Percentiles rank a stretch among this genome's conserved stretches.
These are phyloP conservation scores for Remersonia thermophila DNA, from an alignment of 2,329 filamentous ascomycete species.

Conservation along the genomic window DNA sequence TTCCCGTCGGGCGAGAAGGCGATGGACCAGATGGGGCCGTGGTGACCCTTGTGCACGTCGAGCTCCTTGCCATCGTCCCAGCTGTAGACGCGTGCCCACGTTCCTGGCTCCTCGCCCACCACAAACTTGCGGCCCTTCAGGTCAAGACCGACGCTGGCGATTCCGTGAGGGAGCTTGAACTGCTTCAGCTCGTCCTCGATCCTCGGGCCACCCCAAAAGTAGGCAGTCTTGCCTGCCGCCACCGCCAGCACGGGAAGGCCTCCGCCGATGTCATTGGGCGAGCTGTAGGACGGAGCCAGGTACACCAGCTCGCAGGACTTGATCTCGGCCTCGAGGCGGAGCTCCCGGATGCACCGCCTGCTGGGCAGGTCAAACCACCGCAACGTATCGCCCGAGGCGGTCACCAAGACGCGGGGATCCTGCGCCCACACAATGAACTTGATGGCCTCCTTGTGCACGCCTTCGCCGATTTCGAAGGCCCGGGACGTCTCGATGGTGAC, in stretches of 20 bases:
- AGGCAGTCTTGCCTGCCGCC: slow-evolving; percentile 85
- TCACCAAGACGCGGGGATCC: slow-evolving; percentile 79
- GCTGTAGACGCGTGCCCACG: slow-evolving; percentile 91
- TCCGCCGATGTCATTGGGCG: slow-evolving; percentile 49
- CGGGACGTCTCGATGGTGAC: slow-evolving; percentile 44
- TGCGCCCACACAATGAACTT: slow-evolving; percentile 93
- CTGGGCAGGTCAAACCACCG: slow-evolving; percentile 88
- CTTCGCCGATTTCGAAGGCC: slow-evolving; percentile 77
- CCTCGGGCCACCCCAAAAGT: slow-evolving; percentile 71
- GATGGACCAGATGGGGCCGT: slow-evolving; percentile 93
- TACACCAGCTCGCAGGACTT: slow-evolving; percentile 83
- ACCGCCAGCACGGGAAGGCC: slow-evolving; percentile 69
- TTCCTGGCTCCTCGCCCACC: slow-evolving; percentile 82
- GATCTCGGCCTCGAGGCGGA: slow-evolving; percentile 71
- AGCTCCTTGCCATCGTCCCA: slow-evolving; percentile 75
- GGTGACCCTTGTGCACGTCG: slow-evolving; percentile 91
- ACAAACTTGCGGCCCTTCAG: slow-evolving; percentile 70
- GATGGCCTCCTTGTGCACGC: slow-evolving; percentile 75
- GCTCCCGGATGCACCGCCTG: slow-evolving; percentile 61
- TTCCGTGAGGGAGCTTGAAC: slow-evolving; percentile 67
- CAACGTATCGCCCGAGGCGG: slow-evolving; percentile 81
- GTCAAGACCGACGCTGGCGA: slow-evolving; percentile 84
- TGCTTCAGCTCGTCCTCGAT: slow-evolving; percentile 67
- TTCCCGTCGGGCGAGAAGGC: slow-evolving; percentile 92
- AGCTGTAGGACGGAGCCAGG: slow-evolving; percentile 45